Evolutionary conservation across 164 flowering plant species (phyloP), one percentile per base, ranked within the genome.

Genomic region (Euptelea pleiosperma): DNA sequence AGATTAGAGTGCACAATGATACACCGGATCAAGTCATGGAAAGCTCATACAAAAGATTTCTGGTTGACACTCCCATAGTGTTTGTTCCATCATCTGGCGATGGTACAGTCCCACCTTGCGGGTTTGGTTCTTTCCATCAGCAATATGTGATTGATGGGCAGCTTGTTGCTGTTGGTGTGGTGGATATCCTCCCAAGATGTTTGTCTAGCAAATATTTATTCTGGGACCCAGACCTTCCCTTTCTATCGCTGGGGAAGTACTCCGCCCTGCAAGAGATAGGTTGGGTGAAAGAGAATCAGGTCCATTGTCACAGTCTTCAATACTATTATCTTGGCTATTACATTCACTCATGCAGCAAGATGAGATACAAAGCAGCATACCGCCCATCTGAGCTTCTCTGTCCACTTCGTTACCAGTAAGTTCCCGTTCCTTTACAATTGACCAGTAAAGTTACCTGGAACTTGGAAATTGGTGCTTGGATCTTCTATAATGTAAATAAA

Each of bases 41-140:
- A 68, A 74, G 64, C 65, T 84, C 89, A 40, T 93, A 90, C 69
- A 75, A 25, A 66, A 78, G 82, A 39, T 93, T 90, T 73, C 57
- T 93, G 71, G 90, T 93, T 61, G 92, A 93, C 36, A 71, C 85
- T 58, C 98, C 98, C 26, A 71, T 93, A 25, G 47, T 77, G 19
- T 79, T 59, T 78, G 83, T 86, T 60, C 86, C 84, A 22, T 78
- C 96, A 37, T 71, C 79, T 51, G 78, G 70, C 46, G 83, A 83
- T 74, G 66, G 69, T 18, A 71, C 77, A 6, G 86, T 82, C 59
- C 92, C 97, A 50, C 80, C 82, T 37, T 85, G 91, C 75, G 98
- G 98, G 12, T 93, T 86, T 81, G 98, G 97, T n/a, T 93, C 98
- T 63, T 93, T 93, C 67, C 97, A 90, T 75, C 97, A 90, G 75